These are phyloP conservation scores for Fusarium haematococcum DNA, from an alignment of 2,329 filamentous ascomycete species.

Conservation along the genomic window DNA sequence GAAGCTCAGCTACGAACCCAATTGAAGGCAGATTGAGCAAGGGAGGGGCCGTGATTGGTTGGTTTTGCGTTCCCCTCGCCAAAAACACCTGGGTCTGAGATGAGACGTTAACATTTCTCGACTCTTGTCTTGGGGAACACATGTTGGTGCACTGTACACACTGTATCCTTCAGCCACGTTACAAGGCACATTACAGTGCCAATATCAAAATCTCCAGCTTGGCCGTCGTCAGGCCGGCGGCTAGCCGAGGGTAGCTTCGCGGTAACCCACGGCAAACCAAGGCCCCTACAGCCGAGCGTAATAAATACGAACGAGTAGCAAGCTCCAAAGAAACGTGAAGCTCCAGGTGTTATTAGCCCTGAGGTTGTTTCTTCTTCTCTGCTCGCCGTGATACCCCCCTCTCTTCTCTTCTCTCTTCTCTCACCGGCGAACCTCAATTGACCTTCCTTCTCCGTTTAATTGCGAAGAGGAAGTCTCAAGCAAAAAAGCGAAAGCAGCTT, in stretches of 20 bases:
- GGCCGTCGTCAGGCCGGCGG: slow-evolving; percentile 27
- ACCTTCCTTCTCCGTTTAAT: slow-evolving; percentile 22
- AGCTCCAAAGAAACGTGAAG: slow-evolving; percentile 23
- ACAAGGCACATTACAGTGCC: background rate
- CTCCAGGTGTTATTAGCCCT: slow-evolving; percentile 19
- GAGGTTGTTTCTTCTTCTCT: slow-evolving; percentile 17
- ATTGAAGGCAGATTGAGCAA: slow-evolving; percentile 11
- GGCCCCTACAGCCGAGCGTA: slow-evolving; percentile 41
- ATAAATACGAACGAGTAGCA: slow-evolving; percentile 39
- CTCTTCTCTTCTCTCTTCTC: background rate
- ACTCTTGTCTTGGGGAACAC: background rate
- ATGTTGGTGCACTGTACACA: background rate
- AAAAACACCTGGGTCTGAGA: slow-evolving; percentile 12
- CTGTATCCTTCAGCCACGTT: background rate
- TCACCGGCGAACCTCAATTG: slow-evolving; percentile 15
- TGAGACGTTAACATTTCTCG: background rate
- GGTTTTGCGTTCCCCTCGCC: slow-evolving; percentile 7
- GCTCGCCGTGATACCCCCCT: slow-evolving; percentile 32
- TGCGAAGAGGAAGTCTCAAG: slow-evolving; percentile 19
- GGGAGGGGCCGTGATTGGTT: slow-evolving; percentile 20
- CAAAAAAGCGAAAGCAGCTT: background rate
- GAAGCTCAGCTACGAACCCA: background rate
- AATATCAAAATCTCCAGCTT: background rate
- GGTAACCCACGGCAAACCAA: slow-evolving; percentile 42
- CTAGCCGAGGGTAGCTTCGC: slow-evolving; percentile 45